These are phyloP conservation scores for Fragilaria crotonensis DNA, from an alignment of 108 stramenopile species.

Conservation along the genomic window DNA sequence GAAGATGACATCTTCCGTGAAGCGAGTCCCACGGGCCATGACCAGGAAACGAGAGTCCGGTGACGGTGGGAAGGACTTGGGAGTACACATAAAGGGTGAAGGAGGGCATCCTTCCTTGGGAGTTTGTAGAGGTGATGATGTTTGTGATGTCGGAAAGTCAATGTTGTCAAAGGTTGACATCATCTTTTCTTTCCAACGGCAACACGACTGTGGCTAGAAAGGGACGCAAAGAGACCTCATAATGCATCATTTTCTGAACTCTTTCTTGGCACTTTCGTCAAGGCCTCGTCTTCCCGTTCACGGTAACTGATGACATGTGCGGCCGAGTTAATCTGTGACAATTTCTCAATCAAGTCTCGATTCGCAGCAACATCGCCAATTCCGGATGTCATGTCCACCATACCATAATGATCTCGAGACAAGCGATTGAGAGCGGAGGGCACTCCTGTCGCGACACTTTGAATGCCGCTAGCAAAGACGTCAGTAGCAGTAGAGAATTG, in stretches of 20 bases:
- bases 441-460: constrained; percentile 82
- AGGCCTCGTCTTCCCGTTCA: constrained; percentile 53
- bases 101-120: background rate
- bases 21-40: constrained; percentile 73
- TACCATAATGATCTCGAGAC: constrained; percentile 12
- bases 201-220: constrained; percentile 77
- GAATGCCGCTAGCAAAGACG: constrained; percentile 68
- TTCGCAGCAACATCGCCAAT: constrained; percentile 16
- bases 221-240: constrained; percentile 73
- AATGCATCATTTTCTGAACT: constrained; percentile 85
- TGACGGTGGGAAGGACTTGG: constrained; percentile 93
- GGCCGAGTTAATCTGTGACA: constrained; percentile 61
- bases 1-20: constrained; percentile 91
- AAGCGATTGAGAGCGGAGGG: constrained; percentile 52
- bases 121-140: background rate
- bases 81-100: constrained; percentile 92
- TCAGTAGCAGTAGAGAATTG: constrained; percentile 61
- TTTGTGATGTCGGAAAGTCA: constrained; percentile 1
- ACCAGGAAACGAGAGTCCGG: constrained; percentile 82
- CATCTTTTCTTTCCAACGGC: constrained; percentile 1
- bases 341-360: constrained; percentile 28
- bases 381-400: background rate
- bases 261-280: constrained; percentile 48
- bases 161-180: constrained; percentile 7
- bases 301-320: constrained; percentile 61